Evolutionary conservation across 1,284 basidiomycete genomes (phyloP).

Genomic region (Rugosomyces carneus): DNA sequence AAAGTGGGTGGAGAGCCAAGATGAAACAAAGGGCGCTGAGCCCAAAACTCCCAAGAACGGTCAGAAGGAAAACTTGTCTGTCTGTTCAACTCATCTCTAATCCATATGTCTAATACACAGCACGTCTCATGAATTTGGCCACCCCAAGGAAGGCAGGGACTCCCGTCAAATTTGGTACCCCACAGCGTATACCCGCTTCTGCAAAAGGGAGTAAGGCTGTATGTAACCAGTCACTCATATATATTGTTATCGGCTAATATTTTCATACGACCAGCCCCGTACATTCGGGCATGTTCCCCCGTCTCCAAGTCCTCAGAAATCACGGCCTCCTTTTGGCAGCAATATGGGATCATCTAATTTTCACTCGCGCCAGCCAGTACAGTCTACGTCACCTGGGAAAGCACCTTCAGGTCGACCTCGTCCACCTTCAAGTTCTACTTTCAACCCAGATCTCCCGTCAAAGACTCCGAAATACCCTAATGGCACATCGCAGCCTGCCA

Average conservation of each 20-base stretch:
- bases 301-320: slow-evolving; percentile 54
- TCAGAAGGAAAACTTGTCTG: slow-evolving; percentile 22
- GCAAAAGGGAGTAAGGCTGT: slow-evolving; percentile 40
- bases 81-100: background rate
- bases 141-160: slow-evolving; percentile 51
- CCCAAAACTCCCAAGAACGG: slow-evolving; percentile 55
- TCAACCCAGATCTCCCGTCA: slow-evolving; percentile 58
- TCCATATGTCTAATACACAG: slow-evolving; percentile 30
- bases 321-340: slow-evolving; percentile 31
- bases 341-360: slow-evolving; percentile 26
- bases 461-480: slow-evolving; percentile 58
- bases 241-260: background rate
- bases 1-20: slow-evolving; percentile 64
- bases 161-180: slow-evolving; percentile 41
- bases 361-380: slow-evolving; percentile 29
- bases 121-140: slow-evolving; percentile 37
- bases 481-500: slow-evolving; percentile 16
- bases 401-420: slow-evolving; percentile 29
- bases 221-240: slow-evolving; percentile 19
- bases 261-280: slow-evolving; percentile 24
- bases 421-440: slow-evolving; percentile 61
- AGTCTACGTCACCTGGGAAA: slow-evolving; percentile 48
- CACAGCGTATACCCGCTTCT: slow-evolving; percentile 39
- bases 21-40: slow-evolving; percentile 33
- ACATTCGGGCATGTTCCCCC: slow-evolving; percentile 32